Conservation (phyloP, 1,284 basidiomycete species). For the Ustilago vetiveriae region DNA sequence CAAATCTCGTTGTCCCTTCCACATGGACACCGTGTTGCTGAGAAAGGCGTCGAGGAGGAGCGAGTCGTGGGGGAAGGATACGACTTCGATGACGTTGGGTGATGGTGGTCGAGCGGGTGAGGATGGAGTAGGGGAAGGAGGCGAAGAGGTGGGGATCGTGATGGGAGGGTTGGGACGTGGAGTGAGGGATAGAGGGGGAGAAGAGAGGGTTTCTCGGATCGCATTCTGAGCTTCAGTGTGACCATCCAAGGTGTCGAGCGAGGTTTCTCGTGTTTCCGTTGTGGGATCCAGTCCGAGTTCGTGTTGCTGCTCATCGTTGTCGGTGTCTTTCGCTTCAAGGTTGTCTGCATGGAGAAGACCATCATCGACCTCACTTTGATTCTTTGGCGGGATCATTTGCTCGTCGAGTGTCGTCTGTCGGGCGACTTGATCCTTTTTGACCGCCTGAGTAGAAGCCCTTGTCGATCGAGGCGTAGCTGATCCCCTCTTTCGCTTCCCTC, state of each 20-base stretch:
- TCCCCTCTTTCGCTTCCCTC: conserved; percentile 16
- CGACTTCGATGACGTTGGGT: conserved; percentile 33
- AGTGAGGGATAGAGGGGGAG: conserved; percentile 3
- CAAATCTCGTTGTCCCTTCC: conserved; percentile 40
- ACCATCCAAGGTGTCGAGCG: conserved; percentile 27
- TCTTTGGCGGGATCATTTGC: background rate
- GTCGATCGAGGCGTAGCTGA: background rate
- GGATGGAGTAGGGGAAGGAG: background rate
- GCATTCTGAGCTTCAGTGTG: conserved; percentile 13
- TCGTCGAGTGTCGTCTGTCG: conserved; percentile 4
- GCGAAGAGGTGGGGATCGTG: background rate
- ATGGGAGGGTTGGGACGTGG: conserved; percentile 1
- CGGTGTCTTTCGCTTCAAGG: too few species aligned
- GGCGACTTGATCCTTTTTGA: background rate
- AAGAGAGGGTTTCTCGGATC: conserved; percentile 13
- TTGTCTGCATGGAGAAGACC: too few species aligned
- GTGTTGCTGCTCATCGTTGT: too few species aligned
- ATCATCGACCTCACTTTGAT: too few species aligned
- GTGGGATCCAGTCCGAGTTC: background rate
- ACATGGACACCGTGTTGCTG: conserved; percentile 37
- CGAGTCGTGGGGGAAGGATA: conserved; percentile 36
- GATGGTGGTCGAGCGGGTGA: background rate
- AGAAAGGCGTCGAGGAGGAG: conserved; percentile 39
- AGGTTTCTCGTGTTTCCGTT: conserved; percentile 5
- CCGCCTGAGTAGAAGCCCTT: background rate